Base-by-base conservation (phyloP, 1,284 basidiomycete species). In the Marasmius sp. region DNA sequence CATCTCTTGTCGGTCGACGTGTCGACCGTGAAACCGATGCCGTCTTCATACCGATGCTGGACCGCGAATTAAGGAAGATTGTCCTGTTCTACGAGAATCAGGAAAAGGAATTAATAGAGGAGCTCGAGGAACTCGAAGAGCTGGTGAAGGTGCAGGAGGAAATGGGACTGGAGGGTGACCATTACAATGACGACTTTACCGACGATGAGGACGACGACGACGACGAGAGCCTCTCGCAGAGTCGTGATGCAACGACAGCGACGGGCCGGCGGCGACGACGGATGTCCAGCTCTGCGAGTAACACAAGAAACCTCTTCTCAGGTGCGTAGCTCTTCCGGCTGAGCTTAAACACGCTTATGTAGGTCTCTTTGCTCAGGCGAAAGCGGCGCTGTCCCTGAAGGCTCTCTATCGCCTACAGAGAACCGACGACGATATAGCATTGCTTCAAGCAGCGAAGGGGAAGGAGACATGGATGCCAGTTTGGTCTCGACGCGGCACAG, bases 21-120 rank as follows among this genome's bases (percentile, higher is more conserved):
- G 74, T 76, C 33, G 72, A 75, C 37, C 20, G 33, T 11, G 51
- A 56, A 36, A 84, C 83, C 6, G 85, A 93, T 68, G 72, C 74
- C 3, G 68, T 84, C 27, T 97, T 98, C 74, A 75, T 82, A 11
- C 85, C 88, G 0, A 81, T 95, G 0, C 82, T 98, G 38, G 91
- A 97, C 73, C 81, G 85, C 61, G 95, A 99, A 71, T 80, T 97
- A 48, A 79, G 82, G 70, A 98, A 97, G 81, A 91, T 98, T 22
- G 79, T 81, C 37, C 65, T 80, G 0, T 98, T 98, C 73, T 98
- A 98, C 75, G 83, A 85, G 61, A 70, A 78, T 7, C 93, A 95
- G 74, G 88, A 92, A 69, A 84, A 81, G 45, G 92, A 95, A 62
- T 74, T 96, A 0, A 70, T 86, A 12, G 81, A 82, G 2, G 88